Conservation (phyloP, 2,329 filamentous ascomycete genomes). For the Thelonectria olida region DNA sequence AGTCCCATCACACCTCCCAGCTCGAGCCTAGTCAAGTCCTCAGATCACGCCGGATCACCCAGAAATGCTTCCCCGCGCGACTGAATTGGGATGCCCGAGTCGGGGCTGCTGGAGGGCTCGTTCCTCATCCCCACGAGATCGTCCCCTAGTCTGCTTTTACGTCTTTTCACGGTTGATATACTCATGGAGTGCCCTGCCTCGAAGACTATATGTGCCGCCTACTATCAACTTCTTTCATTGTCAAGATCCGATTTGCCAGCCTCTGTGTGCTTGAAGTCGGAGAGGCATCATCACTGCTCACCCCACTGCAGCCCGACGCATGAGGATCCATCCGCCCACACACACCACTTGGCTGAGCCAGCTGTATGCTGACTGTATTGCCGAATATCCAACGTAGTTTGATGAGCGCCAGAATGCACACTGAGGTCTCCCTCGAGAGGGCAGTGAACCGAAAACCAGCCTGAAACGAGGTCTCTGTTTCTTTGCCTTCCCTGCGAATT, state of each 20-base stretch:
- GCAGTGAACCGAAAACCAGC: not conserved
- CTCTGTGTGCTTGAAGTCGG: not conserved
- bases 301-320: constrained; percentile 18
- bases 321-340: constrained; percentile 22
- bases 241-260: constrained; percentile 17
- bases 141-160: not conserved
- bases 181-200: constrained; percentile 23
- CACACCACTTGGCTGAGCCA: not conserved
- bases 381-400: constrained; percentile 3
- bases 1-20: not conserved
- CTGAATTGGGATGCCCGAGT: not conserved
- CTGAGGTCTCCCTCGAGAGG: not conserved
- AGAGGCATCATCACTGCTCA: constrained; percentile 9
- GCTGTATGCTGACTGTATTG: constrained; percentile 13
- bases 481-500: not conserved
- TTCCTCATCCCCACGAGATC: constrained; percentile 7
- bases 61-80: not conserved
- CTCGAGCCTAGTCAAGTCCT: not conserved
- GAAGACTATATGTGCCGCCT: constrained; percentile 14
- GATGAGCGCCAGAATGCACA: not conserved
- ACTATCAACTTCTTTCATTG: constrained; percentile 3
- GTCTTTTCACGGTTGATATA: constrained; percentile 2
- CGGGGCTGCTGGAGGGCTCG: constrained; percentile 6
- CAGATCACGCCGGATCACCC: not conserved
- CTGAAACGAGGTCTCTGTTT: constrained; percentile 6